Percentiles rank a stretch among this genome's conserved stretches.
phyloP scores from a whole-genome alignment of 1,139 yeast species.

The Candida sp. region DNA sequence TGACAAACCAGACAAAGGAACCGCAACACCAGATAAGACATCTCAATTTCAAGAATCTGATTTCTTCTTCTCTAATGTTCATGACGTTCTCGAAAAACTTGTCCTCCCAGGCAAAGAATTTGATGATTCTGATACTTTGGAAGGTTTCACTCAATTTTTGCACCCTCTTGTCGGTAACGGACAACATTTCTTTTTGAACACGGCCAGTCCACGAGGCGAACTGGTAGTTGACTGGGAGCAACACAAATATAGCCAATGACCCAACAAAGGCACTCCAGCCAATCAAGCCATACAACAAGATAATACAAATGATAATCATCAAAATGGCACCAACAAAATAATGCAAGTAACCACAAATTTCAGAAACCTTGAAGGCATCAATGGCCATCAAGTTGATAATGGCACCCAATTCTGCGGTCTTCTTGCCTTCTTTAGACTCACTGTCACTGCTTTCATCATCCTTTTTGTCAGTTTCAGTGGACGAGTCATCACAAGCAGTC shows the following conservation, averaged over 20 bases:
- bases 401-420: conserved; percentile 85
- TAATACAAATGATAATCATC: conserved; percentile 71
- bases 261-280: conserved; percentile 95
- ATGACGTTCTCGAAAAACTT: conserved; percentile 77
- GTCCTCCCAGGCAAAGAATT: conserved; percentile 96
- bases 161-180: conserved; percentile 88
- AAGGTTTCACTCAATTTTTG: conserved; percentile 94
- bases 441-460: conserved; percentile 13
- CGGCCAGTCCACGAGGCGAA: conserved; percentile 66
- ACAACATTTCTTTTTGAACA: conserved; percentile 73
- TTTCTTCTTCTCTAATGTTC: conserved; percentile 75
- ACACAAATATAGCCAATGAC: conserved; percentile 60
- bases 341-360: conserved; percentile 89
- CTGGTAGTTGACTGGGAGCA: conserved; percentile 78
- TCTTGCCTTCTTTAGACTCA: conserved; percentile 37
- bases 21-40: conserved; percentile 69
- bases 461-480: conserved; percentile 19
- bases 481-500: conserved; percentile 17
- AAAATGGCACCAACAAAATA: conserved; percentile 74
- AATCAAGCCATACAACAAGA: conserved; percentile 67
- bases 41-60: conserved; percentile 61
- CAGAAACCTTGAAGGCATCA: conserved; percentile 93
- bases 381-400: conserved; percentile 95
- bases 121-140: conserved; percentile 91
- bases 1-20: conserved; percentile 73